Evolutionary conservation across 1,284 basidiomycete species (phyloP), one percentile per base, ranked within the genome.

Genomic region (Mycena sp.): DNA sequence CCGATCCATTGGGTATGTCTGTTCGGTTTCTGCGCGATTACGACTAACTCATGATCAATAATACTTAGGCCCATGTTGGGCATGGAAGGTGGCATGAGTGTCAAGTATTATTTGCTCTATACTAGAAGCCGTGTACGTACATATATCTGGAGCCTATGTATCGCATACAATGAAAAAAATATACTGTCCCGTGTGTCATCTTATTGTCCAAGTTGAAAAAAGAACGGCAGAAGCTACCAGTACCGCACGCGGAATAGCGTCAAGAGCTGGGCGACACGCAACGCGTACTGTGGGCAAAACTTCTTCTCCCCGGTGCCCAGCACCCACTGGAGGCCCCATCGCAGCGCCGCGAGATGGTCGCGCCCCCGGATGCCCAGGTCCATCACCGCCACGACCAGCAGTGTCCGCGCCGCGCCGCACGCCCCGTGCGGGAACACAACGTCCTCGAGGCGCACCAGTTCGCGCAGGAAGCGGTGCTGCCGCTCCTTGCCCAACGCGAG

Each of bases 21-120:
- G n/a, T n/a, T 25, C 11, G n/a, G n/a, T n/a, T n/a, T n/a, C n/a
- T n/a, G n/a, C n/a, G n/a, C n/a, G n/a, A n/a, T n/a, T n/a, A n/a
- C n/a, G n/a, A n/a, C 14, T 35, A 35, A 35, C 32, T 35, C n/a
- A n/a, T 45, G 10, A 38, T 38, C 21, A 26, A 40, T 26, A 69
- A 80, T 80, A 2, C 69, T n/a, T 84, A 79, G 84, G 85, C 28
- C 85, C 85, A 2, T 82, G 81, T 63, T 87, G 85, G 85, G 77
- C 81, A n/a, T 86, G 85, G 85, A 86, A 83, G 70, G 78, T 86
- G 2, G 43, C 58, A 43, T 61, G 38, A 50, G 19, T 25, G 14
- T n/a, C 32, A 48, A 26, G n/a, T 43, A 17, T 19, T 35, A 37
- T 17, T 35, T n/a, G n/a, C n/a, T n/a, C n/a, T n/a, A n/a, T n/a